Conservation (phyloP, 352 stramenopile species). For the Pythium pyrilobum region DNA sequence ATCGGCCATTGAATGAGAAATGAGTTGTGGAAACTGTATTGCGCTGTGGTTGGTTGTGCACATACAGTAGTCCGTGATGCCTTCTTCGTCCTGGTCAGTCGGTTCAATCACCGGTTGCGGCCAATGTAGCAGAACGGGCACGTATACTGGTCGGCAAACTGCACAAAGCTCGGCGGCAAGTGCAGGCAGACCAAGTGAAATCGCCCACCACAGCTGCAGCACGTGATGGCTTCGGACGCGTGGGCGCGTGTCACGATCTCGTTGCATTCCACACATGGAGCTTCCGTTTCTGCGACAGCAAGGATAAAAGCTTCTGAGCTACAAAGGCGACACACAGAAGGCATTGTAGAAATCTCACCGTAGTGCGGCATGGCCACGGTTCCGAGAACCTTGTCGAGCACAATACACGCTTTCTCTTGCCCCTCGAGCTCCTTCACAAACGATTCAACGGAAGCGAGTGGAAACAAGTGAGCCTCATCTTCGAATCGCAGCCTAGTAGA, state of each 20-base stretch:
- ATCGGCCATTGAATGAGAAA: too few species aligned
- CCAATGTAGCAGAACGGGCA: slow-evolving; percentile 62
- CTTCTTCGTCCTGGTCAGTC: too few species aligned
- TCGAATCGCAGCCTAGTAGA: slow-evolving; percentile 42
- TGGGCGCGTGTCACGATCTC: slow-evolving; percentile 14
- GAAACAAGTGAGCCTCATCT: slow-evolving; percentile 65
- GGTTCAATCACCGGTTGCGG: too few species aligned
- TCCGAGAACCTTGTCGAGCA: slow-evolving; percentile 30
- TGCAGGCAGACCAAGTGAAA: slow-evolving; percentile 58
- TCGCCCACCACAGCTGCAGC: slow-evolving; percentile 30
- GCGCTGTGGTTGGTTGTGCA: too few species aligned
- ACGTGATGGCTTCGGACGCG: slow-evolving; percentile 37
- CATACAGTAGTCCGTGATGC: too few species aligned
- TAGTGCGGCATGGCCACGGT: slow-evolving; percentile 4
- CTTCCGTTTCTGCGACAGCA: slow-evolving; percentile 5
- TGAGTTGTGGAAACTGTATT: too few species aligned
- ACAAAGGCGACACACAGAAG: neutral
- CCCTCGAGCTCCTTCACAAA: slow-evolving; percentile 28
- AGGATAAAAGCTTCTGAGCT: neutral
- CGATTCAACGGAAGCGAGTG: slow-evolving; percentile 33
- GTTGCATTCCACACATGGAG: slow-evolving; percentile 21
- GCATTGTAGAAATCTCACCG: neutral
- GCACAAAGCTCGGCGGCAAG: slow-evolving; percentile 47
- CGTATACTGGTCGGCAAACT: slow-evolving; percentile 53
- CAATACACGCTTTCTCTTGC: slow-evolving; percentile 27